Percentiles rank a stretch among this genome's conserved stretches.
These are phyloP conservation scores for Leishmania major DNA, from an alignment of 208 protist genomes.

Conservation along the genomic window DNA sequence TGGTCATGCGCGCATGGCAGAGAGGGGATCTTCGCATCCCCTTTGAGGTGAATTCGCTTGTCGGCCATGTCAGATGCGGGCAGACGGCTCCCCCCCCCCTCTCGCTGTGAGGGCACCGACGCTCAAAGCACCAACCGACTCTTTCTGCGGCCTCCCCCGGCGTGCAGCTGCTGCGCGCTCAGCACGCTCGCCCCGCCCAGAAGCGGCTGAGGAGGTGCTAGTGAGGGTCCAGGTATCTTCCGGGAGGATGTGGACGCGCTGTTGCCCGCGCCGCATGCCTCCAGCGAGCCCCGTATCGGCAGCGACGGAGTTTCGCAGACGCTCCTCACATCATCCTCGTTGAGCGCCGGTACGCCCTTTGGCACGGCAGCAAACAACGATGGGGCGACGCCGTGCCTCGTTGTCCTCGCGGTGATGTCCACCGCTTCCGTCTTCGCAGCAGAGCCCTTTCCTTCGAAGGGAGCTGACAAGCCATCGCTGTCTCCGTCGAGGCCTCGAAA, in stretches of 20 bases:
- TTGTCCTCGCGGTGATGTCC: too few relatives aligned
- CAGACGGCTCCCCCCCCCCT: neutral
- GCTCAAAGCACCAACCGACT: constrained; percentile 31
- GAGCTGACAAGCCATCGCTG: neutral
- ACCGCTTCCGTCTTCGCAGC: neutral
- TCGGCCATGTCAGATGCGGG: neutral
- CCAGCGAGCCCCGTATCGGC: neutral
- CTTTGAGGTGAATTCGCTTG: neutral
- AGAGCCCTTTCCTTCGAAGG: neutral
- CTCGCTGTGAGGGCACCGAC: neutral
- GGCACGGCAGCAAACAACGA: neutral
- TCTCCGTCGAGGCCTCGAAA: neutral
- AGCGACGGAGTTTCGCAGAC: neutral
- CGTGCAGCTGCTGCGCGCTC: constrained; percentile 4
- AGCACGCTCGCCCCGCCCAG: constrained; percentile 20
- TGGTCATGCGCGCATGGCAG: neutral
- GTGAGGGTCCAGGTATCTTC: neutral
- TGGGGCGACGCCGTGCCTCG: neutral
- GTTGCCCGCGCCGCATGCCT: neutral
- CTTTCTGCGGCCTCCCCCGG: constrained; percentile 27
- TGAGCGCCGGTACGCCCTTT: neutral
- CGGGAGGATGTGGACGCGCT: neutral
- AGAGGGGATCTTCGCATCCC: neutral
- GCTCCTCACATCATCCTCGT: constrained; percentile 4
- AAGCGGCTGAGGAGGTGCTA: constrained; percentile 20